Conservation (phyloP, 768 basidiomycete genomes). For the Naganishia friedmannii region DNA sequence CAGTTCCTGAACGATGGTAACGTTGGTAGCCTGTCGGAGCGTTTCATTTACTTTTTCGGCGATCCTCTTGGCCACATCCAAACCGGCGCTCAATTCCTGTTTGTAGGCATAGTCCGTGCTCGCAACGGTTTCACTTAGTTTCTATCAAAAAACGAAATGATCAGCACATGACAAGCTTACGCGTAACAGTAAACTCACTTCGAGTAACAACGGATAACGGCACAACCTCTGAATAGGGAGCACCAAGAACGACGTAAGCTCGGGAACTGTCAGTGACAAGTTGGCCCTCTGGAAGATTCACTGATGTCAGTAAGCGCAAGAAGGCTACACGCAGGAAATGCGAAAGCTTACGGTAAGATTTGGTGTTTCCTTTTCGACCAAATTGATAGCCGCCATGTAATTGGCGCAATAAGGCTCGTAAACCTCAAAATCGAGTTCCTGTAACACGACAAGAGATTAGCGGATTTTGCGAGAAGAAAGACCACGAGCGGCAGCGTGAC, state of each 20-base stretch:
- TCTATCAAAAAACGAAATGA: conserved; percentile 24
- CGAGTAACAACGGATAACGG: conserved; percentile 92
- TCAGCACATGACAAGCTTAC: background rate
- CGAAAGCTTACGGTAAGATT: conserved; percentile 69
- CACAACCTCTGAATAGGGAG: conserved; percentile 98
- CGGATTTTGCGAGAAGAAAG: background rate
- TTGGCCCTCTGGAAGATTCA: conserved; percentile 8
- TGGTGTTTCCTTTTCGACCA: conserved; percentile 80
- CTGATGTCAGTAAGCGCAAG: background rate
- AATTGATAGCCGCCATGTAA: conserved; percentile 78
- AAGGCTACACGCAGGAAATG: background rate
- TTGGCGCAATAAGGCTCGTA: conserved; percentile 98
- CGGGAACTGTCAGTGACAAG: conserved; percentile 50
- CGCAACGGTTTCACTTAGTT: conserved; percentile 42
- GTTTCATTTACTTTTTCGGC: conserved; percentile 95
- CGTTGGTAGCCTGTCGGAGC: conserved; percentile 84
- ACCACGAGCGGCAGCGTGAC: conserved; percentile 13
- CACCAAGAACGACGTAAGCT: conserved; percentile 93
- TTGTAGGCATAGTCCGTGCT: conserved; percentile 61
- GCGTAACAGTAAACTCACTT: conserved; percentile 35
- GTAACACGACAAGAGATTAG: conserved; percentile 44
- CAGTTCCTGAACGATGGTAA: conserved; percentile 82
- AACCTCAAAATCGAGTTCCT: conserved; percentile 93
- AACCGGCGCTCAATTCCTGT: conserved; percentile 78
- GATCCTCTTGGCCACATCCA: conserved; percentile 83